A percentile compares a stretch with the other conserved stretches of the same genome.
Conservation (phyloP, 2,329 filamentous ascomycete species). For the Coniochaeta prunicola region DNA sequence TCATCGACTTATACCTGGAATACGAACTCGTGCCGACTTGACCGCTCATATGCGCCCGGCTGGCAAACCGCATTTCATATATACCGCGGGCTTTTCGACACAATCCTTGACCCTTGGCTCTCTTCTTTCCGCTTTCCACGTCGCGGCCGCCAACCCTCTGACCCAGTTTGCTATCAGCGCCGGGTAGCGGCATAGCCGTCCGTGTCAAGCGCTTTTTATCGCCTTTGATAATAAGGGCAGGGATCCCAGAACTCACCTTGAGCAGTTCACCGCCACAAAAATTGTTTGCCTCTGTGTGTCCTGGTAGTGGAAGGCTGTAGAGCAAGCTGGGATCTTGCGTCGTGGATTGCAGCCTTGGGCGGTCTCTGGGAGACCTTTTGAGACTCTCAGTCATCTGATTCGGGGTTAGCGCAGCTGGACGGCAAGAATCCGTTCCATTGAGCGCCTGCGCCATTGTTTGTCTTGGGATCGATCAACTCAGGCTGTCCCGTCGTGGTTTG, state of each 20-base stretch:
- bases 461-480: not conserved
- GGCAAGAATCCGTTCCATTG: not conserved
- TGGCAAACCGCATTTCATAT: conserved; percentile 12
- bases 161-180: not conserved
- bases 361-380: not conserved
- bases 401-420: not conserved
- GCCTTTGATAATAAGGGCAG: not conserved
- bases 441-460: not conserved
- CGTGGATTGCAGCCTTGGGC: not conserved
- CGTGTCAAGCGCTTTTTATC: not conserved
- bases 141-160: not conserved
- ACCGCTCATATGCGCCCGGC: conserved; percentile 15
- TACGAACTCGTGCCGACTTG: not conserved
- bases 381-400: not conserved
- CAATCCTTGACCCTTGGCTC: not conserved
- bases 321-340: conserved; percentile 11
- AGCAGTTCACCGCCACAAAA: not conserved
- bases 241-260: not conserved
- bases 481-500: not conserved
- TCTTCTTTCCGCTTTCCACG: conserved; percentile 1
- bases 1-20: not conserved
- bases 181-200: conserved; percentile 1
- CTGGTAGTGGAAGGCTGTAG: conserved; percentile 5
- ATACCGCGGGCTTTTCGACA: not conserved
- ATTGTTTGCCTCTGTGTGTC: conserved; percentile 2